Conservation (phyloP, 2,329 filamentous ascomycete species). For the Hortaea werneckii region DNA sequence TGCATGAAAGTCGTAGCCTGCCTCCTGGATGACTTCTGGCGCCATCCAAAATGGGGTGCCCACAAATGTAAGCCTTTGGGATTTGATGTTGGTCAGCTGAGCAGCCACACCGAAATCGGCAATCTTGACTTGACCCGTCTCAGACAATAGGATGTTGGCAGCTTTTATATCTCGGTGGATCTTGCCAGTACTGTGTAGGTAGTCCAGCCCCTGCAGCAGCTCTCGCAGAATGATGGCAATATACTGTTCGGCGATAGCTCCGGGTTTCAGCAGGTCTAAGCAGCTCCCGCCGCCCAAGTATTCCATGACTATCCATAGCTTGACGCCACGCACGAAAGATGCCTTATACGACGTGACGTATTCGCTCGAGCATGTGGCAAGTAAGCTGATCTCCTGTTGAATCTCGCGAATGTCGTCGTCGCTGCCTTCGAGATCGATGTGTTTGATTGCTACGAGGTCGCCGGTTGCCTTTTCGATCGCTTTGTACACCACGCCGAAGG, state of each 20-base stretch:
- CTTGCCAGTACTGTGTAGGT: slow-evolving; percentile 86
- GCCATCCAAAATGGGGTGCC: slow-evolving; percentile 98
- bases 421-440: slow-evolving; percentile 98
- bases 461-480: slow-evolving; percentile 84
- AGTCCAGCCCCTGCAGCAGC: slow-evolving; percentile 79
- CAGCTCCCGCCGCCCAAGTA: slow-evolving; percentile 92
- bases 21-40: slow-evolving; percentile 84
- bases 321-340: slow-evolving; percentile 90
- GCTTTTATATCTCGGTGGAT: slow-evolving; percentile 97
- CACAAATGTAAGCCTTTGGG: slow-evolving; percentile 92
- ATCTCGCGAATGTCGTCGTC: slow-evolving; percentile 98
- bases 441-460: slow-evolving; percentile 89
- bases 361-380: slow-evolving; percentile 88
- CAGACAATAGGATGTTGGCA: slow-evolving; percentile 88
- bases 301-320: slow-evolving; percentile 99
- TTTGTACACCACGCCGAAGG: slow-evolving; percentile 95
- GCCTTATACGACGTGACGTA: slow-evolving; percentile 95
- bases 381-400: slow-evolving; percentile 88
- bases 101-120: slow-evolving; percentile 96
- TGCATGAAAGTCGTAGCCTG: slow-evolving; percentile 75
- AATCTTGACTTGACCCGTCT: slow-evolving; percentile 82
- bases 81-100: slow-evolving; percentile 95
- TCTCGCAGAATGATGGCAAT: slow-evolving; percentile 93
- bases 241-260: slow-evolving; percentile 70
- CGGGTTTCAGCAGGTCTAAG: slow-evolving; percentile 85